phyloP scores from a whole-genome alignment of 73 alveolate species.

The Paramecium bursaria region DNA sequence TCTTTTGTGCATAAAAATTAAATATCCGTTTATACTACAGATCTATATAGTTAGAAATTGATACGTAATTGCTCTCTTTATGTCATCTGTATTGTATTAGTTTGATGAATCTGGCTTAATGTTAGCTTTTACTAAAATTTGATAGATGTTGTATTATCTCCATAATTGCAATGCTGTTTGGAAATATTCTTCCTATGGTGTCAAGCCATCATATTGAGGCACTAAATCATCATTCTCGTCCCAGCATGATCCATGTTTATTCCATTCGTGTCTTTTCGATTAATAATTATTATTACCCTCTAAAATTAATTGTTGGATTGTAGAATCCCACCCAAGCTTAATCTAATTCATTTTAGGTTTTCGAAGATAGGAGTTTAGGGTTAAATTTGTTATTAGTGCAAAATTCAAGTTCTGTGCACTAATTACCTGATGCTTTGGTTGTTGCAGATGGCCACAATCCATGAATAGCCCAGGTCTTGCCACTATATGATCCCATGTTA shows the following conservation, averaged over 20 bases:
- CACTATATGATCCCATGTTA: constrained; percentile 43
- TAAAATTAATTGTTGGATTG: constrained; percentile 35
- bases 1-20: constrained; percentile 42
- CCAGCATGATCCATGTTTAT: constrained; percentile 67
- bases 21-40: neutral
- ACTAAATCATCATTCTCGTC: constrained; percentile 58
- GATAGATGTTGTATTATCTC: constrained; percentile 22
- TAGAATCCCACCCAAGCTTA: constrained; percentile 64
- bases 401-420: constrained; percentile 38
- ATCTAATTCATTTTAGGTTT: constrained; percentile 9
- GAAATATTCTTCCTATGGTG: constrained; percentile 11
- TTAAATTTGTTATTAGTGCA: constrained; percentile 29
- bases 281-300: neutral
- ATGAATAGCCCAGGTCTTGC: constrained; percentile 53
- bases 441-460: constrained; percentile 69
- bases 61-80: constrained; percentile 2
- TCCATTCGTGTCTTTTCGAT: constrained; percentile 63
- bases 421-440: constrained; percentile 1
- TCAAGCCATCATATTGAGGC: constrained; percentile 26
- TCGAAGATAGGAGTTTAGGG: neutral
- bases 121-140: neutral
- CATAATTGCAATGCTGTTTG: constrained; percentile 34
- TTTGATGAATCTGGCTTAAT: constrained; percentile 25
- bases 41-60: too few relatives aligned
- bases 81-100: constrained; percentile 20